Conservation (phyloP, 306 rosid species). For the Rosa chinensis region DNA sequence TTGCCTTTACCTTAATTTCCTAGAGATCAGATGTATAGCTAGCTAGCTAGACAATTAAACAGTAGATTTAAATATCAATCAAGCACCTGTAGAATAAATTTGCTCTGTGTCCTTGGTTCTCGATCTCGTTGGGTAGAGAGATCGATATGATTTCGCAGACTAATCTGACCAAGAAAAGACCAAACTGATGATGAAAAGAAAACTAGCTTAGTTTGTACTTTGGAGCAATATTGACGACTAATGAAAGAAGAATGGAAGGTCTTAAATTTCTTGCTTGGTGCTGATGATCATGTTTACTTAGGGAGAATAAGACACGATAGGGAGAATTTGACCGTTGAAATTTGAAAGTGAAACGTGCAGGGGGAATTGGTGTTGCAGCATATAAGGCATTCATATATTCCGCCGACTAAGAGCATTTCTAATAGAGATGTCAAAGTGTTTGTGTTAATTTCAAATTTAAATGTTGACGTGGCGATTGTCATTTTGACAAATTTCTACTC, state of each 20-base stretch:
- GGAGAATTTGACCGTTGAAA: background rate
- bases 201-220: background rate
- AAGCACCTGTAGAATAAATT: background rate
- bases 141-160: background rate
- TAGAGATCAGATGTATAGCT: conserved; percentile 3
- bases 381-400: background rate
- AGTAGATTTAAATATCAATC: background rate
- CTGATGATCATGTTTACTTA: background rate
- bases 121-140: background rate
- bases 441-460: too few relatives aligned
- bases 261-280: background rate
- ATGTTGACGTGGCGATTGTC: too few relatives aligned
- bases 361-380: background rate
- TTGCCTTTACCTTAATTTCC: background rate
- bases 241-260: background rate
- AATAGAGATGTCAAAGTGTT: too few relatives aligned
- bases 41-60: conserved; percentile 7
- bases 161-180: background rate
- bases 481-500: too few relatives aligned
- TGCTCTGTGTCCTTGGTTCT: background rate
- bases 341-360: conserved; percentile 1
- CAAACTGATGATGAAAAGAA: background rate
- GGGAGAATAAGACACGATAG: background rate
- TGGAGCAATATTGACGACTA: background rate
- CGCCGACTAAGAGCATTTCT: too few relatives aligned